Percentiles rank a stretch among this genome's conserved stretches.
Conservation (phyloP, 768 basidiomycete genomes). For the Heimioporus sp. region DNA sequence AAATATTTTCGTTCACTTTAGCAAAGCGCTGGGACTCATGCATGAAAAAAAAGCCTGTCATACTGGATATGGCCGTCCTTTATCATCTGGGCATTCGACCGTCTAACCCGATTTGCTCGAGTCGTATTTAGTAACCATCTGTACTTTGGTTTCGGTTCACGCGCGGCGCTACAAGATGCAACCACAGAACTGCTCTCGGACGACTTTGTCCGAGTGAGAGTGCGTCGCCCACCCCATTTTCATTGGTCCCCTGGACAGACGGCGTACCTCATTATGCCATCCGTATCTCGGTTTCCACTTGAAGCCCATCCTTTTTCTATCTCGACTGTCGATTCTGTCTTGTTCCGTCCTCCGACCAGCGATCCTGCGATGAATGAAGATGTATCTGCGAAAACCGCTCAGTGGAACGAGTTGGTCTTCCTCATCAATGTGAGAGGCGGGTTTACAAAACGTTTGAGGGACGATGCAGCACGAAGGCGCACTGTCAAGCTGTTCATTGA, state of each 20-base stretch:
- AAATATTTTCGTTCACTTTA: neutral
- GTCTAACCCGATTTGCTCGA: slow-evolving; percentile 46
- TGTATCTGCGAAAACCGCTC: neutral
- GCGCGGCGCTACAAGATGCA: slow-evolving; percentile 33
- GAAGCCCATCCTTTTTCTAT: slow-evolving; percentile 68
- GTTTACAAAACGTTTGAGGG: slow-evolving; percentile 51
- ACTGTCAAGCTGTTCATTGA: slow-evolving; percentile 51
- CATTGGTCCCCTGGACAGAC: slow-evolving; percentile 55
- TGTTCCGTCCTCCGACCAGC: slow-evolving; percentile 8
- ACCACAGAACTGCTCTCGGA: slow-evolving; percentile 43
- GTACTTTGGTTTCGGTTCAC: slow-evolving; percentile 32
- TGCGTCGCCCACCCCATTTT: slow-evolving; percentile 46
- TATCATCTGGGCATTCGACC: slow-evolving; percentile 43
- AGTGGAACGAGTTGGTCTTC: slow-evolving; percentile 49
- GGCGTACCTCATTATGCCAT: slow-evolving; percentile 49
- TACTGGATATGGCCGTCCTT: slow-evolving; percentile 33
- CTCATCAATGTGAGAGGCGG: slow-evolving; percentile 58
- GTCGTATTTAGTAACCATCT: slow-evolving; percentile 43
- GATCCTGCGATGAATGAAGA: neutral
- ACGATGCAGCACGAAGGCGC: slow-evolving; percentile 28
- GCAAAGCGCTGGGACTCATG: neutral
- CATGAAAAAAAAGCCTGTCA: slow-evolving; percentile 4
- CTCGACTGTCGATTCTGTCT: slow-evolving; percentile 36
- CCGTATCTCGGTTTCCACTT: slow-evolving; percentile 42
- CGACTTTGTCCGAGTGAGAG: slow-evolving; percentile 45